Percentiles rank a stretch among this genome's conserved stretches.
These are phyloP conservation scores for Cladorrhinum sp. DNA, from an alignment of 2,329 filamentous ascomycete species.

Conservation along the genomic window DNA sequence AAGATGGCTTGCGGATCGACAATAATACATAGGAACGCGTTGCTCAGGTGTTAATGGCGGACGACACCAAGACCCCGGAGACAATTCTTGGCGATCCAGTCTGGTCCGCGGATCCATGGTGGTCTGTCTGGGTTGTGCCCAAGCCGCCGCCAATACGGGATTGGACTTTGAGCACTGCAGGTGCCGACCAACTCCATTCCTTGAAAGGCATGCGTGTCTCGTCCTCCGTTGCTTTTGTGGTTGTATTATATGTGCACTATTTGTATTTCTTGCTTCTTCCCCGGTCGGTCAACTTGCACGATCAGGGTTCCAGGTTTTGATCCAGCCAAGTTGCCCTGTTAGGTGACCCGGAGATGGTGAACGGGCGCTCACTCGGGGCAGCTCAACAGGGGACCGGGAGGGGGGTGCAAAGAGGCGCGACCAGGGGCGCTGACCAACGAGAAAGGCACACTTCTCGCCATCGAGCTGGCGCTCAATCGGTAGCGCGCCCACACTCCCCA, in stretches of 20 bases:
- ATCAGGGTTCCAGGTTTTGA: neutral
- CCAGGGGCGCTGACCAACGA: constrained; percentile 46
- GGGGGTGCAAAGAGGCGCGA: constrained; percentile 7
- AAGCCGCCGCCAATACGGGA: neutral
- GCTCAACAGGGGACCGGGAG: constrained; percentile 13
- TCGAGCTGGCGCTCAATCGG: constrained; percentile 16
- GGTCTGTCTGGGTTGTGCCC: neutral
- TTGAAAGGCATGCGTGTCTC: constrained; percentile 18
- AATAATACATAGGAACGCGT: constrained; percentile 6
- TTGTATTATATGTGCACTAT: too few relatives aligned
- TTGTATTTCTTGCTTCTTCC: neutral
- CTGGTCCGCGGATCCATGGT: constrained; percentile 1
- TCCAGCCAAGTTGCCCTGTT: neutral
- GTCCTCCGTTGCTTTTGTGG: neutral
- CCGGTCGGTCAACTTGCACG: neutral
- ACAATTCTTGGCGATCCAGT: constrained; percentile 21
- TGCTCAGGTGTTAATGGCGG: constrained; percentile 6
- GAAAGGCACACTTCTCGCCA: constrained; percentile 20
- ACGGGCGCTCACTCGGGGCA: neutral
- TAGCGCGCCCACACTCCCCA: constrained; percentile 24
- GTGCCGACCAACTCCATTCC: constrained; percentile 13
- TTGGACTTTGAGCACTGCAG: neutral
- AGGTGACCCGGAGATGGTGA: neutral
- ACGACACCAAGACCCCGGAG: constrained; percentile 5
- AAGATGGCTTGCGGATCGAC: neutral